Conservation (phyloP, 306 rosid species). For the Biancaea sappan region DNA sequence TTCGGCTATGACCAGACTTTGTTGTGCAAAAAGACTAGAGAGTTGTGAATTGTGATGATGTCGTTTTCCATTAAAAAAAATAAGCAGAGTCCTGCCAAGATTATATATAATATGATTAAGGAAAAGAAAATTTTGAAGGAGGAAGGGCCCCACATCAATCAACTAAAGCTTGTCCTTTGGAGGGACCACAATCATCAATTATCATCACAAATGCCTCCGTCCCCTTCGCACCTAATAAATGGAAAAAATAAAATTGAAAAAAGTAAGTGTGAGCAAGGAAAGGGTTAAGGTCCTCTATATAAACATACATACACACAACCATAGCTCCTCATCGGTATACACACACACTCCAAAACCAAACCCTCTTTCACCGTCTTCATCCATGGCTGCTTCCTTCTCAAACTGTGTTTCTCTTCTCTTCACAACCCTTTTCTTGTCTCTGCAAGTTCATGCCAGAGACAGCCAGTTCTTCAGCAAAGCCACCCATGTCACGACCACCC, state of each 20-base stretch:
- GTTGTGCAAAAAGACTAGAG: constrained; percentile 26
- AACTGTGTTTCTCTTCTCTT: constrained; percentile 43
- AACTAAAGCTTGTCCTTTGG: constrained; percentile 24
- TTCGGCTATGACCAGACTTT: constrained; percentile 20
- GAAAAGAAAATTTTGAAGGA: not conserved
- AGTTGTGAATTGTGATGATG: constrained; percentile 31
- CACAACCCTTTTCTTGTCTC: constrained; percentile 49
- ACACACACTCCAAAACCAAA: not conserved
- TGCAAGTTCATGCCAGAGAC: constrained; percentile 67
- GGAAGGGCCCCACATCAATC: constrained; percentile 15
- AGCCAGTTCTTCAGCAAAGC: constrained; percentile 89
- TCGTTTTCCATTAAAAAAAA: constrained; percentile 23
- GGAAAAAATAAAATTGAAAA: constrained; percentile 32
- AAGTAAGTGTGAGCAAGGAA: not conserved
- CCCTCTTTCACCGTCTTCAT: constrained; percentile 24
- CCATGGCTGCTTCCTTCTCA: constrained; percentile 64
- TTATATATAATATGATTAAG: not conserved
- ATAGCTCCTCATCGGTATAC: constrained; percentile 23
- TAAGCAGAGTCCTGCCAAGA: not conserved
- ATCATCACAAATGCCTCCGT: constrained; percentile 31
- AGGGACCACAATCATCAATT: constrained; percentile 60
- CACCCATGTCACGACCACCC: constrained; percentile 40
- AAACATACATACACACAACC: constrained; percentile 21
- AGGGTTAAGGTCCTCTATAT: constrained; percentile 46
- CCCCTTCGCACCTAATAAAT: constrained; percentile 60